Conservation (phyloP, 345 rosid species). For the Schrenkiella parvula region DNA sequence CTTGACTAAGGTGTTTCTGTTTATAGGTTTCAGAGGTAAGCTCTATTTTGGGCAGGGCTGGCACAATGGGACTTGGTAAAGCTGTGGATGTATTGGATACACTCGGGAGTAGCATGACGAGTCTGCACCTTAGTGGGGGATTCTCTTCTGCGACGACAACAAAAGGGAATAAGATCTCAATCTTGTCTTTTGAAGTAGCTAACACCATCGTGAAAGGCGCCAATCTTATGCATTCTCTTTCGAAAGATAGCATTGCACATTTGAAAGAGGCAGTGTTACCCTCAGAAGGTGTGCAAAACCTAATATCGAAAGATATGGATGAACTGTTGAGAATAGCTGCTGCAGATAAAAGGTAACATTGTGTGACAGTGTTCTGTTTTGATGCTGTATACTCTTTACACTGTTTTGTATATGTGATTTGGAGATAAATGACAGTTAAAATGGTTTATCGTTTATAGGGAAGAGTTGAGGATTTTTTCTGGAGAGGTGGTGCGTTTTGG, state of each 20-base stretch:
- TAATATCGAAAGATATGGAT: conserved; percentile 80
- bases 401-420: conserved; percentile 3
- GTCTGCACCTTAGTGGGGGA: conserved; percentile 56
- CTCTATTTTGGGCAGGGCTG: conserved; percentile 81
- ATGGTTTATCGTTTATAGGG: conserved; percentile 46
- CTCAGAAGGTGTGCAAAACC: conserved; percentile 82
- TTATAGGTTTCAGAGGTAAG: conserved; percentile 89
- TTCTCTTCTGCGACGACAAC: conserved; percentile 74
- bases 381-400: neutral
- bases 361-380: neutral
- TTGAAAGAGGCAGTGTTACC: conserved; percentile 82
- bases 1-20: conserved; percentile 10
- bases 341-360: conserved; percentile 79
- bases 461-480: conserved; percentile 78
- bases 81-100: conserved; percentile 94
- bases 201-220: conserved; percentile 93
- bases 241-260: conserved; percentile 60
- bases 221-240: conserved; percentile 87
- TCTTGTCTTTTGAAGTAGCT: conserved; percentile 93
- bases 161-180: conserved; percentile 75
- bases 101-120: conserved; percentile 94
- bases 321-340: conserved; percentile 76
- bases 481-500: conserved; percentile 98
- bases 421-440: neutral
- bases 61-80: conserved; percentile 79